These are phyloP conservation scores for Millerozyma miso DNA, from an alignment of 805 yeast genomes.

Conservation along the genomic window DNA sequence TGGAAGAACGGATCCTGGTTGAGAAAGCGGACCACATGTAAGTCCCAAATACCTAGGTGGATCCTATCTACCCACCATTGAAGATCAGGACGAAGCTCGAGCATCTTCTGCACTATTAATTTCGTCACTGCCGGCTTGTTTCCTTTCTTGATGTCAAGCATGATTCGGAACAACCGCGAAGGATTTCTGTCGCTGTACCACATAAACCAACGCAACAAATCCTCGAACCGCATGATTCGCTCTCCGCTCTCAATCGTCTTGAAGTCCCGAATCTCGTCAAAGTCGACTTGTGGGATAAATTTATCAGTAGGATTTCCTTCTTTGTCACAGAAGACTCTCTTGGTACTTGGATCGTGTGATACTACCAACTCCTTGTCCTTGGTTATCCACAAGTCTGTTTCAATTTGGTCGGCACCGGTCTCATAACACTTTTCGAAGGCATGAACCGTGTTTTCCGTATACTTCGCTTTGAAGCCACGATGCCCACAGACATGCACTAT, in stretches of 20 bases:
- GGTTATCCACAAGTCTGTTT: conserved; percentile 41
- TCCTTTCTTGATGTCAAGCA: conserved; percentile 38
- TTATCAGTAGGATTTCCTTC: conserved; percentile 33
- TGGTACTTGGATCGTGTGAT: conserved; percentile 37
- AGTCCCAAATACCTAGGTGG: conserved; percentile 40
- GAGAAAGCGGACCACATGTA: conserved; percentile 32
- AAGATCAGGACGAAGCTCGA: conserved; percentile 24
- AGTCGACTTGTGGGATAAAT: conserved; percentile 29
- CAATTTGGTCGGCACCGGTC: conserved; percentile 35
- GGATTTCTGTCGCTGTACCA: conserved; percentile 14
- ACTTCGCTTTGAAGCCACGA: conserved; percentile 39
- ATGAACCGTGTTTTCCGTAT: conserved; percentile 35
- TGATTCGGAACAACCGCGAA: conserved; percentile 20
- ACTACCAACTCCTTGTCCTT: conserved; percentile 34
- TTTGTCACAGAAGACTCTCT: conserved; percentile 31
- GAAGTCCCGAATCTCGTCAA: conserved; percentile 23
- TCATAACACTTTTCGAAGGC: conserved; percentile 36
- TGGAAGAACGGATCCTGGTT: conserved; percentile 37
- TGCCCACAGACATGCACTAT: conserved; percentile 25
- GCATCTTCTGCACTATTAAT: conserved; percentile 25
- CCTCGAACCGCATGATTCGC: conserved; percentile 25
- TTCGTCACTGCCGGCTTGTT: conserved; percentile 33
- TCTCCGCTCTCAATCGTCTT: conserved; percentile 32
- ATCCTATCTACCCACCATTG: conserved; percentile 36
- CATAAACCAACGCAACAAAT: conserved; percentile 31